phyloP scores from a whole-genome alignment of 768 basidiomycete genomes.

The Xanthoconium purpureum region DNA sequence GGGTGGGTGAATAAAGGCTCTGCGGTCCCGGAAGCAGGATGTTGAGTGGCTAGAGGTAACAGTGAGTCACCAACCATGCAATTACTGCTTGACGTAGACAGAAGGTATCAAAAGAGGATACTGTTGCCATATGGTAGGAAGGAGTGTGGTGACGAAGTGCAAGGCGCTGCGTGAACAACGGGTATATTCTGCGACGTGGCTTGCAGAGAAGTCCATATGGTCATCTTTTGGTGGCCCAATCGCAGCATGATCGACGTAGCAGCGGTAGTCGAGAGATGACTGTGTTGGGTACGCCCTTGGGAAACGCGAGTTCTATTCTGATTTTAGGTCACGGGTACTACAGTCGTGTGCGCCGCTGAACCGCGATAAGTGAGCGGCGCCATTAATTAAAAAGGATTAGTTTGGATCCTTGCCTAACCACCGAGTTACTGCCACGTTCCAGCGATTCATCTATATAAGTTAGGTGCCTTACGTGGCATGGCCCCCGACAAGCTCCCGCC shows the following conservation, averaged over 20 bases:
- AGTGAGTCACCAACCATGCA: neutral
- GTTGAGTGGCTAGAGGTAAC: neutral
- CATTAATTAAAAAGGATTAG: neutral
- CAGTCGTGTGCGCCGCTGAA: neutral
- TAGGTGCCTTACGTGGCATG: neutral
- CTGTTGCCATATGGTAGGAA: neutral
- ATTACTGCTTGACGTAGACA: neutral
- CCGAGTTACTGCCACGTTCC: neutral
- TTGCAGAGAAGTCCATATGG: neutral
- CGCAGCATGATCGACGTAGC: neutral
- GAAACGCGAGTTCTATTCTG: neutral
- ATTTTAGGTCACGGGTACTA: slow-evolving; percentile 1
- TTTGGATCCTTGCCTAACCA: neutral
- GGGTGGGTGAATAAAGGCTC: neutral
- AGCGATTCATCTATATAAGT: neutral
- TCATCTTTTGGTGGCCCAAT: neutral
- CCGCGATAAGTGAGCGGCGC: neutral
- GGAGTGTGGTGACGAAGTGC: neutral
- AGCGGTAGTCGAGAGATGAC: neutral
- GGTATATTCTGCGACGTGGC: neutral
- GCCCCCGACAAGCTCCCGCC: neutral
- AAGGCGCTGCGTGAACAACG: neutral
- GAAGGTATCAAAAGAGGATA: neutral
- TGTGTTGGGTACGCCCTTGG: neutral
- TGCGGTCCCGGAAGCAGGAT: slow-evolving; percentile 1